phyloP scores from a whole-genome alignment of 768 basidiomycete genomes.

The Pleurotus pulmonarius region DNA sequence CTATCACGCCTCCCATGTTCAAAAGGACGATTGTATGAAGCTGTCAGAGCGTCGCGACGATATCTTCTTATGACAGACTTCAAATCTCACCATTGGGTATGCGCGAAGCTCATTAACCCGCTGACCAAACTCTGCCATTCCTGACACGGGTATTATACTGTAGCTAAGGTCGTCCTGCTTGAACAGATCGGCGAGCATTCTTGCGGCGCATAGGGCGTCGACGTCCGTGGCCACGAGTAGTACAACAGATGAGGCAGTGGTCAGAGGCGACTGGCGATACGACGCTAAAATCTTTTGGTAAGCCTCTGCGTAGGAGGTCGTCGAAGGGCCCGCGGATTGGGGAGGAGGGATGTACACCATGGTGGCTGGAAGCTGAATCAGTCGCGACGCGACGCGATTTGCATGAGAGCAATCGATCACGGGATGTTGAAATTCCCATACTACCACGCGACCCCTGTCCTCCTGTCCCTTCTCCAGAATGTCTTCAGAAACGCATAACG shows the following conservation, averaged over 20 bases:
- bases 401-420: background rate
- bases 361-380: constrained; percentile 2
- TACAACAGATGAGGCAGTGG: constrained; percentile 80
- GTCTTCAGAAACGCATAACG: no score
- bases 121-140: constrained; percentile 53
- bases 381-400: constrained; percentile 13
- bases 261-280: constrained; percentile 68
- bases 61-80: no score
- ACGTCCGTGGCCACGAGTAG: constrained; percentile 88
- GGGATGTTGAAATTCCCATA: background rate
- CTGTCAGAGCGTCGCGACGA: constrained; percentile 29
- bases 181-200: constrained; percentile 86
- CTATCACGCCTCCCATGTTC: constrained; percentile 88
- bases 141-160: constrained; percentile 84
- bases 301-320: constrained; percentile 67
- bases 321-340: constrained; percentile 53
- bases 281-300: constrained; percentile 70
- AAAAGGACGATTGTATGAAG: constrained; percentile 87
- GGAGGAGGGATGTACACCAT: constrained; percentile 77
- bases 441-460: no score
- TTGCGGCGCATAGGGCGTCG: constrained; percentile 87
- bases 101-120: constrained; percentile 17
- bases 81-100: constrained; percentile 15
- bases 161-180: constrained; percentile 93
- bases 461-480: no score